Conservation (phyloP, 2,329 filamentous ascomycete genomes). For the Botryosphaeria dothidea region DNA sequence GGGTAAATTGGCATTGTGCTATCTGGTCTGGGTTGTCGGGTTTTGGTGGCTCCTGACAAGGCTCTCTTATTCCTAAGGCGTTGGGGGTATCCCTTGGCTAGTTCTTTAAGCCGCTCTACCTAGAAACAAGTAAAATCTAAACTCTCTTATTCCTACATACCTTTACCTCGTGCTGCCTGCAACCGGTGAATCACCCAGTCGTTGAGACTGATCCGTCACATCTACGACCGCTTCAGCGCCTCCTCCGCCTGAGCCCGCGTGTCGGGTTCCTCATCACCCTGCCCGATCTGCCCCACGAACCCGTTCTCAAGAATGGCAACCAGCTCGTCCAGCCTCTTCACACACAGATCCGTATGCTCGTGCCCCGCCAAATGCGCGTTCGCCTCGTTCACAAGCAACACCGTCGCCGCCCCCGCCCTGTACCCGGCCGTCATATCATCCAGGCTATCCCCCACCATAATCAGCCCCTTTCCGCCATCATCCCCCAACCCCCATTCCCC, state of each 20-base stretch:
- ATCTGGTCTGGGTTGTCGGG: no score
- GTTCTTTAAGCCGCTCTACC: not conserved
- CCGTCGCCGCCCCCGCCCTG: conserved; percentile 81
- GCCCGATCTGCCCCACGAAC: conserved; percentile 57
- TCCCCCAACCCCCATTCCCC: conserved; percentile 61
- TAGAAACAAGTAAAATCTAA: not conserved
- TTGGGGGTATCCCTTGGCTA: no score
- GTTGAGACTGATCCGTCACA: not conserved
- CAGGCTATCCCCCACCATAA: conserved; percentile 65
- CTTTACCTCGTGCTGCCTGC: no score
- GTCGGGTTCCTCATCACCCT: conserved; percentile 30
- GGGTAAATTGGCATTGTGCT: no score
- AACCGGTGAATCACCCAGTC: no score
- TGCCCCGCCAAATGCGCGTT: conserved; percentile 71
- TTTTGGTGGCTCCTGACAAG: no score
- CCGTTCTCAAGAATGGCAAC: conserved; percentile 73
- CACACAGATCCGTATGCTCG: conserved; percentile 74
- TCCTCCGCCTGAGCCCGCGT: conserved; percentile 28
- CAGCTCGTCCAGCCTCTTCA: conserved; percentile 72
- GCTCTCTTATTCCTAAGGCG: no score
- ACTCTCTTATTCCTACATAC: not conserved
- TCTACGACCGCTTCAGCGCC: conserved; percentile 20
- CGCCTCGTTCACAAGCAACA: conserved; percentile 83
- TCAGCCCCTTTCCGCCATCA: conserved; percentile 33
- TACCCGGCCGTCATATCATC: conserved; percentile 92